Percentiles rank a stretch among this genome's conserved stretches.
Conservation (phyloP, 805 yeast species). For the Dipodascus albidus region DNA sequence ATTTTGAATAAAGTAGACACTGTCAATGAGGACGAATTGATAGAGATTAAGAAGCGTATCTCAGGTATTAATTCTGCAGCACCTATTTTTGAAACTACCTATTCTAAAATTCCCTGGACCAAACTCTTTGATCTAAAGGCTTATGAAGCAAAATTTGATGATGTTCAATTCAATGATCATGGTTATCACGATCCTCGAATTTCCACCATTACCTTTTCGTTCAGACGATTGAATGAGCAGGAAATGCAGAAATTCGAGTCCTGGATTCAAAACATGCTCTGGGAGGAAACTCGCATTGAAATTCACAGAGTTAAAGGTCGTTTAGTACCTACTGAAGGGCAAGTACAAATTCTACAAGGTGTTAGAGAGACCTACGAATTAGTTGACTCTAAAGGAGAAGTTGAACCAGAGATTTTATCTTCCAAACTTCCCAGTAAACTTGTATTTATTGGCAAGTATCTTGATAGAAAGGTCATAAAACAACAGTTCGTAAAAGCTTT, state of each 20-base stretch:
- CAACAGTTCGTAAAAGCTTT: not conserved
- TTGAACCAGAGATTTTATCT: slow-evolving; percentile 33
- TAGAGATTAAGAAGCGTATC: slow-evolving; percentile 30
- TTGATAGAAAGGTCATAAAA: slow-evolving; percentile 24
- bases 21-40: slow-evolving; percentile 17
- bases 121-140: slow-evolving; percentile 71
- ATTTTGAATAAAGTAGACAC: slow-evolving; percentile 71
- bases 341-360: slow-evolving; percentile 63
- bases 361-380: slow-evolving; percentile 83
- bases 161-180: slow-evolving; percentile 6
- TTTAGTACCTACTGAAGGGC: slow-evolving; percentile 31
- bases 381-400: slow-evolving; percentile 9
- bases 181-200: slow-evolving; percentile 27
- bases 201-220: slow-evolving; percentile 40
- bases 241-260: slow-evolving; percentile 40
- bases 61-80: slow-evolving; percentile 54
- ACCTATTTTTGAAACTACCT: slow-evolving; percentile 54
- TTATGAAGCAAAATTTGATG: slow-evolving; percentile 36
- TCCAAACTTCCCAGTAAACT: slow-evolving; percentile 37
- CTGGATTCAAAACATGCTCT: slow-evolving; percentile 59
- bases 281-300: slow-evolving; percentile 59
- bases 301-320: slow-evolving; percentile 79
- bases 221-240: slow-evolving; percentile 29
- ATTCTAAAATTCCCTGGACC: slow-evolving; percentile 60
- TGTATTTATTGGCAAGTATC: slow-evolving; percentile 65